phyloP scores from a whole-genome alignment of 2,329 filamentous ascomycete genomes.

The Drechslera avenae region DNA sequence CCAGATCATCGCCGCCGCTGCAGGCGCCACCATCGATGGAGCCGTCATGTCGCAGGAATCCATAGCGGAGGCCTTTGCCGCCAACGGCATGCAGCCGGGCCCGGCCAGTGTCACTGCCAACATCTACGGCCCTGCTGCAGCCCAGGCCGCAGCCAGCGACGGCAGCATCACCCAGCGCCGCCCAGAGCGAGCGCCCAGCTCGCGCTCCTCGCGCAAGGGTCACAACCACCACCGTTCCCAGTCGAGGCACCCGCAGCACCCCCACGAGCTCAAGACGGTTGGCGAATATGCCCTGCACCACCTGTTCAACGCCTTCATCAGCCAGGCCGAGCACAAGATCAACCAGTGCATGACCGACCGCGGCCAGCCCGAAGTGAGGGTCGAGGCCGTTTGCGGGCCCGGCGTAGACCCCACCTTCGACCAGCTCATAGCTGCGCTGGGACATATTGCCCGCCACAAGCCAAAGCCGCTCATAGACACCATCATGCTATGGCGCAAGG shows the following conservation, averaged over 20 bases:
- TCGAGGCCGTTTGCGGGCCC: constrained; percentile 89
- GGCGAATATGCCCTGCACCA: constrained; percentile 97
- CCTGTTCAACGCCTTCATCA: constrained; percentile 95
- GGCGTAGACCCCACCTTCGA: constrained; percentile 89
- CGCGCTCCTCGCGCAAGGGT: constrained; percentile 72
- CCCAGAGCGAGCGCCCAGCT: constrained; percentile 55
- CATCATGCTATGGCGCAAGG: constrained; percentile 97
- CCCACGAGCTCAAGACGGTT: constrained; percentile 86
- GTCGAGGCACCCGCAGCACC: constrained; percentile 65
- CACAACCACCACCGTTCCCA: constrained; percentile 78
- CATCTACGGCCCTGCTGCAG: constrained; percentile 14
- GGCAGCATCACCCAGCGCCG: constrained; percentile 35
- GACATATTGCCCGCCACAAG: constrained; percentile 91
- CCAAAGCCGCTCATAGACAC: constrained; percentile 95
- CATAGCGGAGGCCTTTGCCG: constrained; percentile 44
- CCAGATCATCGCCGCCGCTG: constrained; percentile 71
- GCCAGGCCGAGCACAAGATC: constrained; percentile 94
- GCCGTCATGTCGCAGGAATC: constrained; percentile 49
- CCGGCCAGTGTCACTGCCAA: constrained; percentile 12
- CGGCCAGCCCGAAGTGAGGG: constrained; percentile 78
- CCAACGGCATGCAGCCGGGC: constrained; percentile 32
- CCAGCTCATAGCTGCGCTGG: constrained; percentile 88
- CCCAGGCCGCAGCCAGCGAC: constrained; percentile 20
- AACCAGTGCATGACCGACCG: constrained; percentile 82
- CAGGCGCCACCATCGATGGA: constrained; percentile 46